Evolutionary conservation across 176 grass and related monocot species (phyloP).

Genomic region (Cymbopogon citratus): DNA sequence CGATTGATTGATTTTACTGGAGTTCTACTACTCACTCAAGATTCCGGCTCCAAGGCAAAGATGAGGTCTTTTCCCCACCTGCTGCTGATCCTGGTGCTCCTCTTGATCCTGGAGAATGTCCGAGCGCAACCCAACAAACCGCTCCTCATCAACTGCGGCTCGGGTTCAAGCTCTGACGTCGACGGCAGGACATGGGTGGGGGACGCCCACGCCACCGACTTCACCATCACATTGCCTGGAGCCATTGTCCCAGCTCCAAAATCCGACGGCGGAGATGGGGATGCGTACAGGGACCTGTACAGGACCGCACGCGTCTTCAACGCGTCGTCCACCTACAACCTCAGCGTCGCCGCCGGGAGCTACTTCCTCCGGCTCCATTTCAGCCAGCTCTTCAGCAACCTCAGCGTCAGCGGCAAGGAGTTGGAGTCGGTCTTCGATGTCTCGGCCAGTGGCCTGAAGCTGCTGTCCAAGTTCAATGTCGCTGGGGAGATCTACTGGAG

Average conservation of each 20-base stretch:
- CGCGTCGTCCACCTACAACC: constrained; percentile 46
- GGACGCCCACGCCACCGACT: constrained; percentile 40
- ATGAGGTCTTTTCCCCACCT: constrained; percentile 4
- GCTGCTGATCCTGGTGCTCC: constrained; percentile 12
- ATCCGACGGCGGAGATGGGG: constrained; percentile 6
- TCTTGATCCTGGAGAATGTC: background rate
- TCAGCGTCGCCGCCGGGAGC: constrained; percentile 49
- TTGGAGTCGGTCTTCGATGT: constrained; percentile 54
- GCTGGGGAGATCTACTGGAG: constrained; percentile 43
- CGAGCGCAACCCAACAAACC: constrained; percentile 9
- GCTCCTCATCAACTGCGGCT: constrained; percentile 68
- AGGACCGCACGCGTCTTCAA: constrained; percentile 66
- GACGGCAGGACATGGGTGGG: constrained; percentile 60
- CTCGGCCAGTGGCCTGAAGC: constrained; percentile 56
- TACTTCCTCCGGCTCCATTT: constrained; percentile 90
- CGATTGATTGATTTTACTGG: background rate
- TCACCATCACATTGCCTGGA: constrained; percentile 58
- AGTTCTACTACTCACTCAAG: background rate
- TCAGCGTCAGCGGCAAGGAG: constrained; percentile 24
- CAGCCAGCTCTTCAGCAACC: constrained; percentile 44
- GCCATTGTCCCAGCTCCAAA: constrained; percentile 16
- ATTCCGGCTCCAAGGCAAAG: background rate
- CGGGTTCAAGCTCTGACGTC: constrained; percentile 20
- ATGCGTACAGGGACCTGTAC: constrained; percentile 50
- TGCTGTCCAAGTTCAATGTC: constrained; percentile 68